Conservation (phyloP, 495 filamentous ascomycete species). For the Recurvomyces mirabilis region DNA sequence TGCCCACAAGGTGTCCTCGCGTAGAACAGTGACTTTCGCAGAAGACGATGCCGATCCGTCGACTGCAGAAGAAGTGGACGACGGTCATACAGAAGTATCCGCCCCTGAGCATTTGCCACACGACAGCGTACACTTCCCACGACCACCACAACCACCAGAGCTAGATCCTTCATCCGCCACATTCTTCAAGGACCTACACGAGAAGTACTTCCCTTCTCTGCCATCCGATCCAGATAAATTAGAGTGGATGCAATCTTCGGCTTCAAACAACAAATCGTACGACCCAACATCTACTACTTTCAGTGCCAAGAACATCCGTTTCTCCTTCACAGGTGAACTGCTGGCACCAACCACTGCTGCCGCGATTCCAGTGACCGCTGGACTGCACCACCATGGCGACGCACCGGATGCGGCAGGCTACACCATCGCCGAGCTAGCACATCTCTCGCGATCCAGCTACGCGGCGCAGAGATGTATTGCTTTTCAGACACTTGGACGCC, state of each 20-base stretch:
- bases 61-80: background rate
- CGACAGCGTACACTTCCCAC: constrained; percentile 22
- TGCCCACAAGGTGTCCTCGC: background rate
- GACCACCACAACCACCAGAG: constrained; percentile 40
- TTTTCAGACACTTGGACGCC: constrained; percentile 76
- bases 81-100: constrained; percentile 5
- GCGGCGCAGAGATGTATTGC: constrained; percentile 82
- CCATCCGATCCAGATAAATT: constrained; percentile 73
- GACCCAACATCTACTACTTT: constrained; percentile 62
- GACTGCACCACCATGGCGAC: constrained; percentile 87
- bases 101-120: too few relatives aligned
- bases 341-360: constrained; percentile 63
- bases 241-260: constrained; percentile 70
- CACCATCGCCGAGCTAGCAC: constrained; percentile 78
- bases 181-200: constrained; percentile 74
- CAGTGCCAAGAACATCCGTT: constrained; percentile 66
- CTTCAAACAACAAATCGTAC: constrained; percentile 51
- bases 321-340: constrained; percentile 71
- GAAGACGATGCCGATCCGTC: constrained; percentile 1
- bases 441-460: constrained; percentile 68
- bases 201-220: constrained; percentile 84
- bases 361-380: constrained; percentile 58
- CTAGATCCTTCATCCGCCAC: constrained; percentile 72
- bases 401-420: constrained; percentile 92
- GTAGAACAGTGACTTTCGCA: constrained; percentile 11